Evolutionary conservation across 2,329 filamentous ascomycete genomes (phyloP).

Genomic region (Nothophaeocryptopus gaeumannii): DNA sequence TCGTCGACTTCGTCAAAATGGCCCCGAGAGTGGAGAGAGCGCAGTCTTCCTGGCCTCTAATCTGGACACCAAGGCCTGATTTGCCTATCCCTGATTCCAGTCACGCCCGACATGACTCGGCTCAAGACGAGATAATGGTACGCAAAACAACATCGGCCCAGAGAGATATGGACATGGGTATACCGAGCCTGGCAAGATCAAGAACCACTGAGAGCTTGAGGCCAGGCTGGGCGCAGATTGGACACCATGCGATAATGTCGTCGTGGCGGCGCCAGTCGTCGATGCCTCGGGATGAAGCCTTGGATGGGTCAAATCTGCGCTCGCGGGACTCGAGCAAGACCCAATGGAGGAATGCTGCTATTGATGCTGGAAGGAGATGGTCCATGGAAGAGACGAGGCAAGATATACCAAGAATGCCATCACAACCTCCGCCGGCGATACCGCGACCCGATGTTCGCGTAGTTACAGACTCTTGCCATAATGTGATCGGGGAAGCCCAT

Average conservation of each 20-base stretch:
- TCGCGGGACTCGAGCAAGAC: neutral
- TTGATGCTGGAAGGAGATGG: constrained; percentile 6
- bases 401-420: neutral
- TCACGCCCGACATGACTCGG: too few relatives aligned
- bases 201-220: neutral
- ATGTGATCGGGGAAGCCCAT: too few relatives aligned
- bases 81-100: too few relatives aligned
- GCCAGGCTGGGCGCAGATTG: constrained; percentile 7
- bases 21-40: too few relatives aligned
- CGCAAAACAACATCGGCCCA: too few relatives aligned
- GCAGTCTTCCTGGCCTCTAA: too few relatives aligned
- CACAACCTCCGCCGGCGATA: neutral
- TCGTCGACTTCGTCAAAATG: too few relatives aligned
- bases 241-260: constrained; percentile 5
- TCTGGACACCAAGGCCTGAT: too few relatives aligned
- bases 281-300: neutral
- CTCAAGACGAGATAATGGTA: too few relatives aligned
- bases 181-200: too few relatives aligned
- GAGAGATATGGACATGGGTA: too few relatives aligned
- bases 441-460: neutral
- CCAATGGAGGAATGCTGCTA: constrained; percentile 8
- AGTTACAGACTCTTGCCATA: too few relatives aligned
- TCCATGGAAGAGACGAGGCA: constrained; percentile 3
- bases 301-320: neutral
- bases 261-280: neutral